These are phyloP conservation scores for Heliamphora exappendiculata DNA, from an alignment of 148 eudicot genomes.

Conservation along the genomic window DNA sequence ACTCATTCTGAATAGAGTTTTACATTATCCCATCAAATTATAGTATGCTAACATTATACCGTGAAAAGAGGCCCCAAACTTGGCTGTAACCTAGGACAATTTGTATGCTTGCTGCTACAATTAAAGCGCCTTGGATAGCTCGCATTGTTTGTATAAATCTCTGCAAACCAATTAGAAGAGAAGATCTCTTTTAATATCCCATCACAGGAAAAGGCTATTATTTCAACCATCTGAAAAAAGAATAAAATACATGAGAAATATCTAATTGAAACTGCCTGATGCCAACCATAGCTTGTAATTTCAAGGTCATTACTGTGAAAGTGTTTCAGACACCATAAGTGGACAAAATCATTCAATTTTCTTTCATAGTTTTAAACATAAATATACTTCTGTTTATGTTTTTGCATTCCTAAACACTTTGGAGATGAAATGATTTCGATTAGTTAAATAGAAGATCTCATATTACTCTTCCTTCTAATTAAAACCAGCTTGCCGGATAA, in stretches of 20 bases:
- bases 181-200: slow-evolving; percentile 4
- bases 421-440: neutral
- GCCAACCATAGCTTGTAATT: neutral
- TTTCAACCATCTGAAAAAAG: neutral
- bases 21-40: neutral
- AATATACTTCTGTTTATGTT: neutral
- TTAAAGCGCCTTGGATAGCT: slow-evolving; percentile 96
- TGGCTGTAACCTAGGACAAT: slow-evolving; percentile 94
- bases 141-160: slow-evolving; percentile 94
- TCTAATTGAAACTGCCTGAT: neutral
- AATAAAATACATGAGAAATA: neutral
- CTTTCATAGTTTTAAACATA: neutral
- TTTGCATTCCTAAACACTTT: neutral
- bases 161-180: slow-evolving; percentile 33
- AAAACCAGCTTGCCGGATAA: neutral
- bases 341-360: neutral
- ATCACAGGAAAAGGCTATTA: neutral
- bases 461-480: neutral
- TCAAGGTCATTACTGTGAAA: neutral
- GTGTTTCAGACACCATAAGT: neutral
- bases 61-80: slow-evolving; percentile 95
- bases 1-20: neutral
- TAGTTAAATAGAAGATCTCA: neutral
- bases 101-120: slow-evolving; percentile 89
- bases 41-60: slow-evolving; percentile 41